Evolutionary conservation across 2,329 filamentous ascomycete genomes (phyloP).

Genomic region (Lasiodiplodia sp.): DNA sequence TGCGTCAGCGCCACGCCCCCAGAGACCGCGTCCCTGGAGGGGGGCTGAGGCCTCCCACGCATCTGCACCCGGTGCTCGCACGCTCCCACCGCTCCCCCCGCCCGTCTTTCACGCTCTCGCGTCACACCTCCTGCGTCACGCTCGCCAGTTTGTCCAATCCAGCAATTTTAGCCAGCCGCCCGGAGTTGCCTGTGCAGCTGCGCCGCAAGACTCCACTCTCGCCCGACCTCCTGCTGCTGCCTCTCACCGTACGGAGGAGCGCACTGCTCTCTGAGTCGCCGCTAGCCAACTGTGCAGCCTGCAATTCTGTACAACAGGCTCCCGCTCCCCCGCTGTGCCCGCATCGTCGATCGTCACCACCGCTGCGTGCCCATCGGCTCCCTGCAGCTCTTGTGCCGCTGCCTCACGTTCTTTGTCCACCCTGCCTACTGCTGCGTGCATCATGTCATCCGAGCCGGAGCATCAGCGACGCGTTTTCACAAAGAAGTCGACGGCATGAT

Average conservation of each 20-base stretch:
- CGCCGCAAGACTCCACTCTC: conserved; percentile 25
- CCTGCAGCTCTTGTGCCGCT: not conserved
- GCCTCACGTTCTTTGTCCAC: not conserved
- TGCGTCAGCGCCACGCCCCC: conserved; percentile 26
- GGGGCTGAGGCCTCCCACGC: conserved; percentile 22
- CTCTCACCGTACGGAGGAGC: conserved; percentile 16
- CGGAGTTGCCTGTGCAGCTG: conserved; percentile 21
- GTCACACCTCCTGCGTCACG: conserved; percentile 24
- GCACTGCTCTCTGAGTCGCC: conserved; percentile 13
- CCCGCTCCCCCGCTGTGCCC: conserved; percentile 7
- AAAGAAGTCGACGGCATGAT: not conserved
- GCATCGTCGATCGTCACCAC: conserved; percentile 13
- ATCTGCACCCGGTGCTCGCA: conserved; percentile 16
- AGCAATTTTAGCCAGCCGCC: conserved; percentile 24
- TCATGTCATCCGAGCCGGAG: not conserved
- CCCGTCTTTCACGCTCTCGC: conserved; percentile 8
- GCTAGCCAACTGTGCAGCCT: conserved; percentile 6
- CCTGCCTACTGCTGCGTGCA: not conserved
- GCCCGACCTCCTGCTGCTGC: conserved; percentile 15
- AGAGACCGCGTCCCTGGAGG: not conserved
- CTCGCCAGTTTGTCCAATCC: conserved; percentile 9
- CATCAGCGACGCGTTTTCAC: not conserved
- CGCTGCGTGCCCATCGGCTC: not conserved
- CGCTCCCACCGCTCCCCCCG: conserved; percentile 16
- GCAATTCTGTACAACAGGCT: conserved; percentile 7